phyloP scores from a whole-genome alignment of 2,329 filamentous ascomycete genomes.

The Neofusicoccum sp. region DNA sequence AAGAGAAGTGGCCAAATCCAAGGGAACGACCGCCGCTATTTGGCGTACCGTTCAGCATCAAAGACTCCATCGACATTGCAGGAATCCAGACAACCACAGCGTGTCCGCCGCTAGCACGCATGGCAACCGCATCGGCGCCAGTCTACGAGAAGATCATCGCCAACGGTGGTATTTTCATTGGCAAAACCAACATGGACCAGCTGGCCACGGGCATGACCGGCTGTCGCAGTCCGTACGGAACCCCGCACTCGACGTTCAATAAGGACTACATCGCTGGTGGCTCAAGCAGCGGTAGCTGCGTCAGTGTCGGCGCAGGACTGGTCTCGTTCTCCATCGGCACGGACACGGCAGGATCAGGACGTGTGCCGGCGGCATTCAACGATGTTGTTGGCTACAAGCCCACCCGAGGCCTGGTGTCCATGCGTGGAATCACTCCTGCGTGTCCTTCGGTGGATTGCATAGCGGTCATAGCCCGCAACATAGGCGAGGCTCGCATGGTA shows the following conservation, averaged over 20 bases:
- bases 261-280: slow-evolving; percentile 58
- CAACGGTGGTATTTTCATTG: slow-evolving; percentile 61
- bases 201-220: slow-evolving; percentile 64
- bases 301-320: slow-evolving; percentile 57
- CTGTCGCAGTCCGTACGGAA: slow-evolving; percentile 61
- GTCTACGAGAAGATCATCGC: slow-evolving; percentile 53
- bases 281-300: slow-evolving; percentile 59
- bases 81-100: slow-evolving; percentile 55
- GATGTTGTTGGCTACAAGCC: slow-evolving; percentile 29
- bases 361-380: slow-evolving; percentile 47
- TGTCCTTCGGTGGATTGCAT: slow-evolving; percentile 62
- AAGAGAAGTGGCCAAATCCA: slow-evolving; percentile 42
- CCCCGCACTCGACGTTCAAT: slow-evolving; percentile 56
- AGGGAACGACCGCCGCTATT: slow-evolving; percentile 53
- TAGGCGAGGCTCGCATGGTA: slow-evolving; percentile 53
- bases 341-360: slow-evolving; percentile 58
- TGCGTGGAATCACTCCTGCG: slow-evolving; percentile 57
- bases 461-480: slow-evolving; percentile 55
- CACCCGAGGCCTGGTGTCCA: slow-evolving; percentile 56
- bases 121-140: slow-evolving; percentile 51
- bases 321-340: slow-evolving; percentile 60
- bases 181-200: slow-evolving; percentile 65
- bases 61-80: slow-evolving; percentile 59
- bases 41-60: slow-evolving; percentile 60
- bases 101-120: slow-evolving; percentile 54